phyloP scores from a whole-genome alignment of 495 filamentous ascomycete genomes.

The Talaromyces trachyspermus region DNA sequence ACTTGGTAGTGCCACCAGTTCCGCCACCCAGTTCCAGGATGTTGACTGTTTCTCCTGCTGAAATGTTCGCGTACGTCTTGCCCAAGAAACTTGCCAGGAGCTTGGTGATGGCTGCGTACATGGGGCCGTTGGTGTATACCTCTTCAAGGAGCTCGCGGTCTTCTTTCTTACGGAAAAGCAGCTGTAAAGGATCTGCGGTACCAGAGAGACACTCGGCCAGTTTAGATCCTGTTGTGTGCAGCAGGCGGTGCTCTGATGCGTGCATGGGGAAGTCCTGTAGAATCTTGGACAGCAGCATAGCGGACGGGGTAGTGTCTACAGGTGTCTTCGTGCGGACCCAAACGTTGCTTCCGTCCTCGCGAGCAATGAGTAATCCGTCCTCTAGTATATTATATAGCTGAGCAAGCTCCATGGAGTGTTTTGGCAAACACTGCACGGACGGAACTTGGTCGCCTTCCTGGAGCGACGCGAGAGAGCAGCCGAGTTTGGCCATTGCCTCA shows the following conservation, averaged over 20 bases:
- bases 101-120: conserved; percentile 9
- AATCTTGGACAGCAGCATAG: not conserved
- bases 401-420: not conserved
- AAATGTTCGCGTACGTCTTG: not conserved
- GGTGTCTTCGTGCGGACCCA: conserved; percentile 16
- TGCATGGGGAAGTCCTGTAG: conserved; percentile 16
- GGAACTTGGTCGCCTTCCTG: too few relatives aligned
- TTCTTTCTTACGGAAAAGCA: conserved; percentile 25
- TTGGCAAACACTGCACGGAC: too few relatives aligned
- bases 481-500: too few relatives aligned
- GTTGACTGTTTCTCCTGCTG: conserved; percentile 10
- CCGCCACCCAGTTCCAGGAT: conserved; percentile 41
- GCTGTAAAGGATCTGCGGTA: conserved; percentile 17
- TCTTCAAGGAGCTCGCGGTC: conserved; percentile 20
- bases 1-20: conserved; percentile 35
- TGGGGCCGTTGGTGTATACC: conserved; percentile 23
- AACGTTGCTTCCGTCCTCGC: too few relatives aligned
- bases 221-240: conserved; percentile 19
- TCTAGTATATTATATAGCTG: not conserved
- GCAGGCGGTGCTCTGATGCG: conserved; percentile 18
- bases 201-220: conserved; percentile 29
- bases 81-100: conserved; percentile 7
- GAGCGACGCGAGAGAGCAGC: too few relatives aligned
- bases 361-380: not conserved
- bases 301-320: not conserved